These are phyloP conservation scores for Glaciozyma antarctica DNA, from an alignment of 768 basidiomycete species.

Conservation along the genomic window DNA sequence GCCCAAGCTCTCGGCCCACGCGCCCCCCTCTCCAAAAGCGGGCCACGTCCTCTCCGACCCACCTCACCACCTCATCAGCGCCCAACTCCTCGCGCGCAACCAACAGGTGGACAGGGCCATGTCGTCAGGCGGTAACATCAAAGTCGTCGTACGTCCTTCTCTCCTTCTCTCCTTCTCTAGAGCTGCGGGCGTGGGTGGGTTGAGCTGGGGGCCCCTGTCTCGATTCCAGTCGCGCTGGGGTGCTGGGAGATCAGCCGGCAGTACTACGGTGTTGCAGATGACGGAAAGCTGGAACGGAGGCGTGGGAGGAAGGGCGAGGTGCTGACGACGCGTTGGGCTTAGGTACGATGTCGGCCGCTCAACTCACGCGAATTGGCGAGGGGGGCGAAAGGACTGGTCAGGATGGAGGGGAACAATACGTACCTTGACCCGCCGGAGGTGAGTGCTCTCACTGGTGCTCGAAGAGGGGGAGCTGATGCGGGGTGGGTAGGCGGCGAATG, in stretches of 20 bases:
- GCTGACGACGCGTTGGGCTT: slow-evolving; percentile 42
- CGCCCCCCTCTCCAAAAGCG: no score
- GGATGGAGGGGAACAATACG: slow-evolving; percentile 90
- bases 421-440: slow-evolving; percentile 79
- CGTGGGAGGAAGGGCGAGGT: not conserved
- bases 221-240: not conserved
- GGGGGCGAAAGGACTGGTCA: slow-evolving; percentile 86
- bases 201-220: no score
- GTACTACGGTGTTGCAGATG: no score
- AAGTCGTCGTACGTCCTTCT: slow-evolving; percentile 39
- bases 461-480: slow-evolving; percentile 91
- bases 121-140: slow-evolving; percentile 38
- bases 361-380: slow-evolving; percentile 87
- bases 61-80: no score
- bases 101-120: no score
- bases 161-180: not conserved
- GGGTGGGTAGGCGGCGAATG: slow-evolving; percentile 81
- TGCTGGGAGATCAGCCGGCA: not conserved
- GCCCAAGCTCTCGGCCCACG: no score
- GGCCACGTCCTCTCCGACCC: no score
- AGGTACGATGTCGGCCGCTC: slow-evolving; percentile 74
- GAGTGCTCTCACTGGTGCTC: slow-evolving; percentile 46
- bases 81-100: no score
- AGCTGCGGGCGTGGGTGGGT: not conserved
- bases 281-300: not conserved